These are phyloP conservation scores for Rhypophila decipiens DNA, from an alignment of 495 filamentous ascomycete genomes.

Conservation along the genomic window DNA sequence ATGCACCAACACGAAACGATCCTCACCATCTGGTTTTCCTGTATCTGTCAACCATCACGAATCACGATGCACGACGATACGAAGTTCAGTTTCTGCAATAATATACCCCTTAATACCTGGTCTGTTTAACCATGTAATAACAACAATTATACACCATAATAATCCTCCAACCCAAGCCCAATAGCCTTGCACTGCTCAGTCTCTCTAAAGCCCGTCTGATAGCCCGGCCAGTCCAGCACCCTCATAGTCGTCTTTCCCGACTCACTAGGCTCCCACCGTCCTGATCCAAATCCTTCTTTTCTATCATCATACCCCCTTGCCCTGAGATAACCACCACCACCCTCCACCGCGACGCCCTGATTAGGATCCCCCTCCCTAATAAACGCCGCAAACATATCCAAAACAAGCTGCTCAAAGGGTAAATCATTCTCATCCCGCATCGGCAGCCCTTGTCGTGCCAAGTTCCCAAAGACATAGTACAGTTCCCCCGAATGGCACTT, in stretches of 20 bases:
- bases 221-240: constrained; percentile 29
- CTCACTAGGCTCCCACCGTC: constrained; percentile 22
- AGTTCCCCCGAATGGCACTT: constrained; percentile 31
- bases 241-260: constrained; percentile 17
- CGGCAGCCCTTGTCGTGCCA: constrained; percentile 28
- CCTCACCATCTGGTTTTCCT: too few species aligned
- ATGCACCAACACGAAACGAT: too few species aligned
- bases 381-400: constrained; percentile 33
- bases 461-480: constrained; percentile 32
- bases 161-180: constrained; percentile 21
- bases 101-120: too few species aligned
- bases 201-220: constrained; percentile 23
- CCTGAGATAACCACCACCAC: constrained; percentile 19
- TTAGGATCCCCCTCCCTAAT: constrained; percentile 33
- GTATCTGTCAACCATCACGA: too few species aligned
- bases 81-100: too few species aligned
- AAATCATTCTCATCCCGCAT: constrained; percentile 31
- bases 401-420: constrained; percentile 27
- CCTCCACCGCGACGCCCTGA: constrained; percentile 20
- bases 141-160: too few species aligned
- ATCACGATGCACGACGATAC: too few species aligned
- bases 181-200: constrained; percentile 26
- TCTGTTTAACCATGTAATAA: too few species aligned
- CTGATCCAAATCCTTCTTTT: constrained; percentile 3
- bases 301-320: constrained; percentile 27